Conservation (phyloP, 805 yeast genomes). For the Nakazawaea molendinolei region DNA sequence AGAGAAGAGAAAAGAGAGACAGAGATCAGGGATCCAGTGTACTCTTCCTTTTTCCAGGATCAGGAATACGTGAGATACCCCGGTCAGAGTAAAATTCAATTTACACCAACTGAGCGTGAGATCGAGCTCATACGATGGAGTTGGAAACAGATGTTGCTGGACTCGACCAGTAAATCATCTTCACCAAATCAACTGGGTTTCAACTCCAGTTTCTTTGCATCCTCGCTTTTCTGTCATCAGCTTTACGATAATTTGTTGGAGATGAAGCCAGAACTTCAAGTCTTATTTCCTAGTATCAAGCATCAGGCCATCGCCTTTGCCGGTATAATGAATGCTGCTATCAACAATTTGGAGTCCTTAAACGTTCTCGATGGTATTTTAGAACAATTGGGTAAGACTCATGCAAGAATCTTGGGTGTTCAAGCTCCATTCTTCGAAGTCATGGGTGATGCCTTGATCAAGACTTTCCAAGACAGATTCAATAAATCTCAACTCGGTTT, state of each 20-base stretch:
- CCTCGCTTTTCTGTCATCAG: slow-evolving; percentile 68
- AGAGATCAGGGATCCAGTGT: slow-evolving; percentile 4
- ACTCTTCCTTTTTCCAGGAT: slow-evolving; percentile 3
- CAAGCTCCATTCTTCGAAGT: slow-evolving; percentile 61
- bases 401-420: slow-evolving; percentile 67
- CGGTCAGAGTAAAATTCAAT: slow-evolving; percentile 11
- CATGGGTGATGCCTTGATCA: slow-evolving; percentile 68
- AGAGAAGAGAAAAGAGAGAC: too few species aligned
- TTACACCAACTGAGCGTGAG: slow-evolving; percentile 19
- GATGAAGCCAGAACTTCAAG: slow-evolving; percentile 55
- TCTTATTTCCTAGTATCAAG: slow-evolving; percentile 62
- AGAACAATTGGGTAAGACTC: slow-evolving; percentile 62
- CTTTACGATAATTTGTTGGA: slow-evolving; percentile 63
- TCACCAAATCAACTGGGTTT: slow-evolving; percentile 9
- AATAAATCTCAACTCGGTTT: slow-evolving; percentile 30
- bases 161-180: slow-evolving; percentile 23
- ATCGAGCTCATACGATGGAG: slow-evolving; percentile 34
- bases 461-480: slow-evolving; percentile 63
- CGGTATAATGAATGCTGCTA: slow-evolving; percentile 65
- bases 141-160: slow-evolving; percentile 33
- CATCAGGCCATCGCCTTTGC: slow-evolving; percentile 81
- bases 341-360: slow-evolving; percentile 56
- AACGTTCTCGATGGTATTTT: slow-evolving; percentile 52
- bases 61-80: slow-evolving; percentile 3
- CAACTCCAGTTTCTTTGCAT: slow-evolving; percentile 32